These are phyloP conservation scores for Cercospora janseana DNA, from an alignment of 2,329 filamentous ascomycete species.

Conservation along the genomic window DNA sequence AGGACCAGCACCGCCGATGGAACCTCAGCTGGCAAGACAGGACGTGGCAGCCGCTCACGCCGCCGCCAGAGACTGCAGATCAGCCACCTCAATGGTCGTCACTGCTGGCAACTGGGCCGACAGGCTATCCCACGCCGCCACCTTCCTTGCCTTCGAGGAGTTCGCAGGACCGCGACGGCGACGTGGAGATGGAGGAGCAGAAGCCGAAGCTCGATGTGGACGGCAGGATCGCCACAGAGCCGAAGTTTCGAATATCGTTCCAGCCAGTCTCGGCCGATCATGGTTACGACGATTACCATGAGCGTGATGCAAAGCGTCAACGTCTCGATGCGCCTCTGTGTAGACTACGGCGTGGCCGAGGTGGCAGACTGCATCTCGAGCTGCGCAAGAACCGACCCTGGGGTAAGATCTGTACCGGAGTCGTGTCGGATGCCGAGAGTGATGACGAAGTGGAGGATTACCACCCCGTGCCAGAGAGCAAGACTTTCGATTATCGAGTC, in stretches of 20 bases:
- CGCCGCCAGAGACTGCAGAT: constrained; percentile 59
- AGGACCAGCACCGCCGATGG: constrained; percentile 86
- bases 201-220: constrained; percentile 25
- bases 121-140: constrained; percentile 47
- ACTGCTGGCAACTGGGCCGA: constrained; percentile 28
- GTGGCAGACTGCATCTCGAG: constrained; percentile 85
- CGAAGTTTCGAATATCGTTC: constrained; percentile 28
- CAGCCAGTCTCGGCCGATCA: constrained; percentile 17
- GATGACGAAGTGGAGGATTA: constrained; percentile 62
- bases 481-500: constrained; percentile 70
- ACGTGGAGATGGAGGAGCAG: constrained; percentile 40
- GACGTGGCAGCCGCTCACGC: constrained; percentile 80
- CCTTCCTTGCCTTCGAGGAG: constrained; percentile 46
- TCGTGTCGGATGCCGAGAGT: constrained; percentile 76
- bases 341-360: constrained; percentile 77
- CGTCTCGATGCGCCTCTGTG: constrained; percentile 58
- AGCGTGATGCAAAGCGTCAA: constrained; percentile 24
- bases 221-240: constrained; percentile 25
- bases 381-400: constrained; percentile 38
- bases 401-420: constrained; percentile 32
- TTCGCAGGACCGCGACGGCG: constrained; percentile 39
- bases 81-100: constrained; percentile 33
- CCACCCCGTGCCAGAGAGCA: constrained; percentile 31
- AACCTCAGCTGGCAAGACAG: constrained; percentile 86
- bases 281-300: constrained; percentile 15